Evolutionary conservation across 83 land plant species (phyloP), one percentile per base, ranked within the genome.

Genomic region (Picea engelmannii): DNA sequence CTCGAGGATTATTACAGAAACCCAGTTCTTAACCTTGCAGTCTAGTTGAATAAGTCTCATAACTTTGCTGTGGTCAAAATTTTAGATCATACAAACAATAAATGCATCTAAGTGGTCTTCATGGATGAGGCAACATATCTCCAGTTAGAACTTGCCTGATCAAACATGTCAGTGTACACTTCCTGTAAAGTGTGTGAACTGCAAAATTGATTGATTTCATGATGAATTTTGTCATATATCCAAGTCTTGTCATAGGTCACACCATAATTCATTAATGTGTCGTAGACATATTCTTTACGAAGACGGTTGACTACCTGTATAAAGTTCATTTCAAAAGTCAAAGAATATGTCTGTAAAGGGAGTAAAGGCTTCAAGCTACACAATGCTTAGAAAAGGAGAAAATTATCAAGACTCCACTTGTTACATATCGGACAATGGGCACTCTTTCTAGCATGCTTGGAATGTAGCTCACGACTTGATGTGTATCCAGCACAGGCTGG

Each of bases 141-240:
- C 58, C 58, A 55, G 18, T 2, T 4, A 38, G 12, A 31, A 63
- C 81, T 80, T 80, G 88, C 99, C 94, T 95, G 98, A 88, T 97
- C 99, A 88, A 97, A 97, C 87, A 92, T 91, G 82, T 97, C 99
- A 83, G 94, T 95, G 74, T 97, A 97, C 17, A 97, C 99, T 83
- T 97, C 95, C 83, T 97, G 99, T 67, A 97, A 86, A 47, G 86
- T 25, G 76, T 97, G 95, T 52, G 90, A 85, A 85, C 99, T 97
- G 85, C 99, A 97, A 70, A 97, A 97, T 85, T 97, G 98, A 86
- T 97, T 97, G 81, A 97, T 97, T 86, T 95, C 99, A 82, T 97
- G 98, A 90, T 97, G 99, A 80, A 95, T 97, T 85, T 97, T 97
- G 81, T 97, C 99, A 88, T 97, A 97, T 81, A 97, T 95, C 99